phyloP scores from a whole-genome alignment of 2,329 filamentous ascomycete genomes.

The Acrodontium crateriforme region DNA sequence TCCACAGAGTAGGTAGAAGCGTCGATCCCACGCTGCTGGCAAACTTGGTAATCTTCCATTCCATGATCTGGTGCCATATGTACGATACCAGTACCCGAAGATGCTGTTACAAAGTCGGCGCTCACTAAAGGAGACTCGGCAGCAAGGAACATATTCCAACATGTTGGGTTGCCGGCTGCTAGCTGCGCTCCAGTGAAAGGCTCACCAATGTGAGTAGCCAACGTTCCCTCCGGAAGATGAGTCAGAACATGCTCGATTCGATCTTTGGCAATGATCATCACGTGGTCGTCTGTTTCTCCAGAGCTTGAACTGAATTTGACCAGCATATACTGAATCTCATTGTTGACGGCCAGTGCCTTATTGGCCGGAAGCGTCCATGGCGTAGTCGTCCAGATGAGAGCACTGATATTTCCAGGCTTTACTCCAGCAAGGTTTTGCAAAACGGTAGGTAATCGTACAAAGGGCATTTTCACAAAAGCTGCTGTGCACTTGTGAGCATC shows the following conservation, averaged over 20 bases:
- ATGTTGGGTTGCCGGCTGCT: conserved; percentile 26
- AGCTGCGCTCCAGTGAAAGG: conserved; percentile 53
- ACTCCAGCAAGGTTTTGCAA: conserved; percentile 24
- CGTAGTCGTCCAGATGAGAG: conserved; percentile 97
- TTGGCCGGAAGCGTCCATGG: conserved; percentile 96
- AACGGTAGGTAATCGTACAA: conserved; percentile 36
- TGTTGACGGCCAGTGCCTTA: conserved; percentile 69
- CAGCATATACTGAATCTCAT: conserved; percentile 53
- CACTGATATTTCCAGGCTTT: conserved; percentile 45
- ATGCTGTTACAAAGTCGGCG: conserved; percentile 76
- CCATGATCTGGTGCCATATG: conserved; percentile 91
- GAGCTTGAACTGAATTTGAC: no score
- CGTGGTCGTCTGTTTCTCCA: conserved; percentile 10
- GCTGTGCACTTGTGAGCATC: conserved; percentile 58
- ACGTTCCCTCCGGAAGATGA: conserved; percentile 32
- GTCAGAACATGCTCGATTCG: conserved; percentile 47
- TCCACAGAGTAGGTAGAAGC: conserved; percentile 68
- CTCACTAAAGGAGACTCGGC: conserved; percentile 54
- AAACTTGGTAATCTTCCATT: conserved; percentile 88
- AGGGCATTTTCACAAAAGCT: conserved; percentile 68
- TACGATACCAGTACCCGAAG: conserved; percentile 90
- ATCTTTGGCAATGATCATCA: conserved; percentile 57
- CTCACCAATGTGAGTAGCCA: conserved; percentile 37
- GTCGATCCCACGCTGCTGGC: conserved; percentile 53
- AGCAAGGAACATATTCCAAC: conserved; percentile 20